A percentile compares a stretch with the other conserved stretches of the same genome.
These are phyloP conservation scores for Pisolithus sp. DNA, from an alignment of 768 basidiomycete species.

Conservation along the genomic window DNA sequence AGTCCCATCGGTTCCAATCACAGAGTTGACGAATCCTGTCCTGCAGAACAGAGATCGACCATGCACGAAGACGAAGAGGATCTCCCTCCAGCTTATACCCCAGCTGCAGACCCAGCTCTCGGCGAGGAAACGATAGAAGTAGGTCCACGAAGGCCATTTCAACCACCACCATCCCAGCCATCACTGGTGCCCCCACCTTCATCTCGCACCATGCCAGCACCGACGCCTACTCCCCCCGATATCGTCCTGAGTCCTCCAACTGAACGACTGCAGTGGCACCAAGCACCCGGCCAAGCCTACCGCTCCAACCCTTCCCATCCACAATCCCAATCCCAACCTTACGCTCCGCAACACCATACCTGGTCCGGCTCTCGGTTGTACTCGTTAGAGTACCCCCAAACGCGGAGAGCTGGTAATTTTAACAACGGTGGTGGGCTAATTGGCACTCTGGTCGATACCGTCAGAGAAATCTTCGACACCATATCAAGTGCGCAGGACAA, in stretches of 20 bases:
- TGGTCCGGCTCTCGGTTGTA: constrained; percentile 19
- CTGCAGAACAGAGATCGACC: no score
- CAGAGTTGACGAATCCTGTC: no score
- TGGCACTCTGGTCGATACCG: constrained; percentile 20
- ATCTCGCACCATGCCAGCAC: neutral
- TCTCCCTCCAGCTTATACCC: constrained; percentile 66
- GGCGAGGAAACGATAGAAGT: constrained; percentile 61
- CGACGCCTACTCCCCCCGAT: neutral
- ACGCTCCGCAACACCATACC: constrained; percentile 5
- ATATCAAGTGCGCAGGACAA: constrained; percentile 23
- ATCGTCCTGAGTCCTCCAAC: neutral
- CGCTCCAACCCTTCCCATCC: constrained; percentile 2
- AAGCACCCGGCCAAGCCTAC: constrained; percentile 1
- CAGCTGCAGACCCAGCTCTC: constrained; percentile 40
- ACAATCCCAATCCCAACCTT: constrained; percentile 13
- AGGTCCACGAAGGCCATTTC: constrained; percentile 61
- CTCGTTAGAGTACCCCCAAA: constrained; percentile 2
- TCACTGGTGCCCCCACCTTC: neutral
- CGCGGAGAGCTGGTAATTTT: neutral
- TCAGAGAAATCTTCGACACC: constrained; percentile 22
- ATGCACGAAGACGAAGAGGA: constrained; percentile 36
- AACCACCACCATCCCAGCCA: constrained; percentile 29
- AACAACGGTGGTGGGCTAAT: constrained; percentile 18
- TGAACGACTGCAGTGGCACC: neutral
- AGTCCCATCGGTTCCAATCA: no score